Percentiles rank a stretch among this genome's conserved stretches.
These are phyloP conservation scores for Adansonia grandidieri DNA, from an alignment of 441 rosid genomes.

Conservation along the genomic window DNA sequence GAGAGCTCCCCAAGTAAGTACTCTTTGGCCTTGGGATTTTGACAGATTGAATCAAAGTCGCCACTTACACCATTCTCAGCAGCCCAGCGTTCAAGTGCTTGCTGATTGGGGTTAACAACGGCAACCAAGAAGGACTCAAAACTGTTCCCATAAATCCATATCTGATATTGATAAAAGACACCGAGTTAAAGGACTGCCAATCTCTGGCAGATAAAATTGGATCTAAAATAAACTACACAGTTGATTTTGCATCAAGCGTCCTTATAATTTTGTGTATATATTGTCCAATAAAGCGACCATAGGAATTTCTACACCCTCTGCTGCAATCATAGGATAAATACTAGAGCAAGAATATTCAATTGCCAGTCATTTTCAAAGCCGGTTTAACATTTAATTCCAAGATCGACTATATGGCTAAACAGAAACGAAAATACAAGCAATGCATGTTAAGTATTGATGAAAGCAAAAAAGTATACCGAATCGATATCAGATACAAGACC, in stretches of 20 bases:
- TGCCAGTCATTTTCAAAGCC: no score
- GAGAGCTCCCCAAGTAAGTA: slow-evolving; percentile 68
- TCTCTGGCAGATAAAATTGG: not conserved
- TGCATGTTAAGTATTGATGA: not conserved
- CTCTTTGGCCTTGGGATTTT: slow-evolving; percentile 66
- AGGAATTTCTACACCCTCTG: not conserved
- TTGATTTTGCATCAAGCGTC: no score
- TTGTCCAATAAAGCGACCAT: not conserved
- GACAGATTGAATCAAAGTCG: slow-evolving; percentile 70
- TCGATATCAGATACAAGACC: slow-evolving; percentile 63
- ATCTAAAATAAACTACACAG: no score
- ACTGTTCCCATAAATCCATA: slow-evolving; percentile 98
- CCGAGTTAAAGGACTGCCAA: no score
- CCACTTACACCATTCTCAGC: slow-evolving; percentile 59
- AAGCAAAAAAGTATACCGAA: slow-evolving; percentile 48
- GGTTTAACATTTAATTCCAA: not conserved
- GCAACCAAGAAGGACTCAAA: slow-evolving; percentile 85
- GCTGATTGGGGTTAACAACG: slow-evolving; percentile 68
- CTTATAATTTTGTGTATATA: no score
- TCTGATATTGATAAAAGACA: slow-evolving; percentile 41
- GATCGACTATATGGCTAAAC: not conserved
- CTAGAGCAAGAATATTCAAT: no score
- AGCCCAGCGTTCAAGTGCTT: slow-evolving; percentile 87
- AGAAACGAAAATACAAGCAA: not conserved
- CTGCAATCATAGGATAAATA: not conserved